Conservation (phyloP, 495 filamentous ascomycete genomes). For the Elasticomyces elasticus region DNA sequence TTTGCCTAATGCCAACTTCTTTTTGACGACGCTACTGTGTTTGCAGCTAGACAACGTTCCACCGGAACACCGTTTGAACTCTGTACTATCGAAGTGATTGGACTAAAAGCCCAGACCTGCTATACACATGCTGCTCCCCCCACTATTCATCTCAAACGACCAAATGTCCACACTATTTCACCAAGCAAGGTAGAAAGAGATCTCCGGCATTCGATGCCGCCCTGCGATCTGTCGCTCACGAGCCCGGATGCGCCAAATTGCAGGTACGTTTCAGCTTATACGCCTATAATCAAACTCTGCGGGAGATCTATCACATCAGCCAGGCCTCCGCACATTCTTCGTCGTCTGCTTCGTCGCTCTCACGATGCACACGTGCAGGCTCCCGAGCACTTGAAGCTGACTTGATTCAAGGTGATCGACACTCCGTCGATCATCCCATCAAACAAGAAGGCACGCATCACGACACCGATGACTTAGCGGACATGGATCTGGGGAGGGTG, state of each 20-base stretch:
- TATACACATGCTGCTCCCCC: background rate
- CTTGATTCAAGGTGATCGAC: background rate
- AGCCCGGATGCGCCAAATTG: background rate
- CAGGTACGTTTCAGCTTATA: constrained; percentile 8
- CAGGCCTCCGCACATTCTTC: background rate
- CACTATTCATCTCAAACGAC: background rate
- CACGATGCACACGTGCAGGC: too few relatives aligned
- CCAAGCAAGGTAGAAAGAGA: background rate
- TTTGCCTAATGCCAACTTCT: too few relatives aligned
- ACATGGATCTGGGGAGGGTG: constrained; percentile 8
- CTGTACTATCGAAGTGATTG: background rate
- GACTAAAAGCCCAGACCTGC: background rate
- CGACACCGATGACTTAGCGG: background rate
- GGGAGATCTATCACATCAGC: background rate
- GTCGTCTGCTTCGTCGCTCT: background rate
- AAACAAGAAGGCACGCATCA: background rate
- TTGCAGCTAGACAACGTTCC: background rate
- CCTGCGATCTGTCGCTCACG: background rate
- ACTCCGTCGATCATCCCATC: background rate
- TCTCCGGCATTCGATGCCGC: background rate
- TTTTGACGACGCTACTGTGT: background rate
- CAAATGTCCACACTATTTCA: background rate
- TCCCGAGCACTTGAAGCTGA: too few relatives aligned
- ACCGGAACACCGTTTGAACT: background rate
- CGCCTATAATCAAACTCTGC: background rate